Conservation (phyloP, 768 basidiomycete genomes). For the Dacryopinax spathularia region DNA sequence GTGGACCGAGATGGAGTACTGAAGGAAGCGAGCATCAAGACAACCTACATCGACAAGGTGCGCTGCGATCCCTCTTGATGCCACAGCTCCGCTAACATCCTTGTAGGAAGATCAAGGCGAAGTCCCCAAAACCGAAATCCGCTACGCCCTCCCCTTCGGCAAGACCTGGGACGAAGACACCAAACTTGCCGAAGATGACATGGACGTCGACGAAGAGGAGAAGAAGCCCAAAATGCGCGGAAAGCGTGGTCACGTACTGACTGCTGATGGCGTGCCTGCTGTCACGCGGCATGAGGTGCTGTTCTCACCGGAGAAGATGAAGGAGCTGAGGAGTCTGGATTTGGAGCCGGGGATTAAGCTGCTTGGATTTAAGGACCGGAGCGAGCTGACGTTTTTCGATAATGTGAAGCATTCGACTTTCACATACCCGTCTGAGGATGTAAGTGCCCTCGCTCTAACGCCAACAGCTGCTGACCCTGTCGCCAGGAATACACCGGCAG, state of each 20-base stretch:
- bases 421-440: slow-evolving; percentile 83
- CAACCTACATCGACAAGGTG: slow-evolving; percentile 67
- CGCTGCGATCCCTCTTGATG: slow-evolving; percentile 12
- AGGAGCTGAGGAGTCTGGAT: slow-evolving; percentile 66
- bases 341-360: slow-evolving; percentile 72
- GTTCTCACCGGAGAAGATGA: slow-evolving; percentile 71
- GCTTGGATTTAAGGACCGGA: slow-evolving; percentile 74
- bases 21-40: slow-evolving; percentile 59
- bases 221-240: slow-evolving; percentile 7
- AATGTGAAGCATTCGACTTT: slow-evolving; percentile 86
- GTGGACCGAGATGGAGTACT: slow-evolving; percentile 60
- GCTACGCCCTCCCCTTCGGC: slow-evolving; percentile 33
- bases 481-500: slow-evolving; percentile 70
- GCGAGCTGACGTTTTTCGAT: slow-evolving; percentile 64
- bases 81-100: not conserved
- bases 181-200: slow-evolving; percentile 6
- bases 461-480: not conserved
- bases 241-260: slow-evolving; percentile 7
- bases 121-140: slow-evolving; percentile 24
- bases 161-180: slow-evolving; percentile 13
- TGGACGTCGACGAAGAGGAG: slow-evolving; percentile 11
- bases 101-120: slow-evolving; percentile 26
- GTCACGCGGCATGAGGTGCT: slow-evolving; percentile 41
- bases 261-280: slow-evolving; percentile 3
- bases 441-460: slow-evolving; percentile 22